phyloP scores from a whole-genome alignment of 148 eudicot species.

The Polygonum aviculare region DNA sequence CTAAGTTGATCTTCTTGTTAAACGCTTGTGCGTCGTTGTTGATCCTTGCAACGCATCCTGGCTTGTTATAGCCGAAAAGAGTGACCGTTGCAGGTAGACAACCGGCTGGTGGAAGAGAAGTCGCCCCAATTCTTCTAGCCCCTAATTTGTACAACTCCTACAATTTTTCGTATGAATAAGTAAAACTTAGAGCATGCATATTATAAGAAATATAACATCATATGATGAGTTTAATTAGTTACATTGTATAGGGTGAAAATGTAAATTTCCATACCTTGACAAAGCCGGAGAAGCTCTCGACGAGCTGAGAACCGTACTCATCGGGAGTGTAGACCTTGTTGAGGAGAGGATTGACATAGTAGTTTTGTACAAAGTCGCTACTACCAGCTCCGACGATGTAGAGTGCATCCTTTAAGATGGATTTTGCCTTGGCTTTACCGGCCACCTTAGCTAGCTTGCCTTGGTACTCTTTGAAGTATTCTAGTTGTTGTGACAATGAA shows the following conservation, averaged over 20 bases:
- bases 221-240: not conserved
- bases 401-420: conserved; percentile 51
- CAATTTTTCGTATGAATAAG: not conserved
- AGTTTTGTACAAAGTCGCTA: conserved; percentile 82
- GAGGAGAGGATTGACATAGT: conserved; percentile 66
- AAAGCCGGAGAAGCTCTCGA: conserved; percentile 47
- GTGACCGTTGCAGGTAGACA: conserved; percentile 68
- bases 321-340: conserved; percentile 62
- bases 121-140: conserved; percentile 88
- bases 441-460: conserved; percentile 53
- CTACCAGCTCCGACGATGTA: conserved; percentile 66
- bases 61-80: conserved; percentile 48
- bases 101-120: conserved; percentile 91
- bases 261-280: conserved; percentile 32
- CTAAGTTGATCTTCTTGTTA: conserved; percentile 72
- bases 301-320: conserved; percentile 59
- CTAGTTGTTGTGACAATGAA: conserved; percentile 61
- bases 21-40: conserved; percentile 63
- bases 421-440: conserved; percentile 48
- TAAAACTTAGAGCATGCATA: too few species aligned
- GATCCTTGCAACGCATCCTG: conserved; percentile 58
- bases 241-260: not conserved
- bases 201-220: not conserved
- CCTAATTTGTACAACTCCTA: conserved; percentile 66
- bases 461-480: conserved; percentile 81